phyloP scores from a whole-genome alignment of 1,284 basidiomycete species.

The Inonotus hispidus region DNA sequence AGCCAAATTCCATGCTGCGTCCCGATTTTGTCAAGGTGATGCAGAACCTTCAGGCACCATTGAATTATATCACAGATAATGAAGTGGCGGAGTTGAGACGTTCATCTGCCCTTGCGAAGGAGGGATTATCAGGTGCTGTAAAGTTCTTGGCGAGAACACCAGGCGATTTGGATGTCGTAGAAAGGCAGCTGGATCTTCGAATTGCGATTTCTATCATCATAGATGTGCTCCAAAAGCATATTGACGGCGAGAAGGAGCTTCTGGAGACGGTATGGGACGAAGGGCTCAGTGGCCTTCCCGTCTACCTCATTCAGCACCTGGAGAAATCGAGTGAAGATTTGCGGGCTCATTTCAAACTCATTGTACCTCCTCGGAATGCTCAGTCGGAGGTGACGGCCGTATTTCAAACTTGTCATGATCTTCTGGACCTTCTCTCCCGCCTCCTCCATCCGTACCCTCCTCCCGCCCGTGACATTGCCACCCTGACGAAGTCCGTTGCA shows the following conservation, averaged over 20 bases:
- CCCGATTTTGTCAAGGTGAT: constrained; percentile 52
- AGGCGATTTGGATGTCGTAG: constrained; percentile 44
- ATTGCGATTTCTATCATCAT: constrained; percentile 54
- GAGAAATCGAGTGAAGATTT: constrained; percentile 50
- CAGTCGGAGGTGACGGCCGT: constrained; percentile 45
- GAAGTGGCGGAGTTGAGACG: constrained; percentile 53
- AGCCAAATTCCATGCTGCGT: constrained; percentile 55
- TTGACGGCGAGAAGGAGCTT: constrained; percentile 46
- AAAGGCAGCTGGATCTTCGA: constrained; percentile 51
- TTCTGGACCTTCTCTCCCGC: constrained; percentile 44
- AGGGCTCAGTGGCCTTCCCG: constrained; percentile 37
- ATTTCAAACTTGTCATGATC: constrained; percentile 47
- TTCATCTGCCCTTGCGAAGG: constrained; percentile 56
- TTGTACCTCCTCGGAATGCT: constrained; percentile 26
- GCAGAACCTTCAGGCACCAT: constrained; percentile 44
- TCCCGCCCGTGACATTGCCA: constrained; percentile 42
- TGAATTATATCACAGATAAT: constrained; percentile 54
- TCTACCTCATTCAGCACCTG: constrained; percentile 43
- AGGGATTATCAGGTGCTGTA: constrained; percentile 57
- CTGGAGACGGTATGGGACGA: constrained; percentile 56
- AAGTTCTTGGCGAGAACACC: constrained; percentile 50
- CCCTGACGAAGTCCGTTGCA: constrained; percentile 38
- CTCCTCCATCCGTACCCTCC: constrained; percentile 44
- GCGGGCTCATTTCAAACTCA: constrained; percentile 42
- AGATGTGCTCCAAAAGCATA: constrained; percentile 43